Base-by-base conservation (phyloP, 2,329 filamentous ascomycete genomes). In the Aureobasidium pullulans region DNA sequence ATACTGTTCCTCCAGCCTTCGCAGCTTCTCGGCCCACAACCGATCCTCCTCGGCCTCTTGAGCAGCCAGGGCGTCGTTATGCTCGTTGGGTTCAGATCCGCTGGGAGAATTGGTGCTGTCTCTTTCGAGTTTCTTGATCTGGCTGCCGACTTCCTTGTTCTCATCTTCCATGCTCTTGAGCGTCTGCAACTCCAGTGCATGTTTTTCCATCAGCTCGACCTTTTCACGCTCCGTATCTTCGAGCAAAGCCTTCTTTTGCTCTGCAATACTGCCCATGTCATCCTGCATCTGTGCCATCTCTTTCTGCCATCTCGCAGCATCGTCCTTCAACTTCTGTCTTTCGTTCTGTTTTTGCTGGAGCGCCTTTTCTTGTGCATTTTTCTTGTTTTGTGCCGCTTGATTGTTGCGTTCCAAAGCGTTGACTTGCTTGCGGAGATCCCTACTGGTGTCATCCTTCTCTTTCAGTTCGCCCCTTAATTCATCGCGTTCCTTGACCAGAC, bases 381-480 rank as follows among this genome's bases (percentile, higher is more conserved):
- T 89, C 62, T 88, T 87, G 63, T 87, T 89, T 69, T 95, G 88
- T 1, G 89, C 87, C 4, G 85, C 82, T 49, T 90, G 85, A 77
- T 95, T 96, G 64, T 89, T 81, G 57, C 90, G 85, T 71, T 95
- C 90, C 6, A 92, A 84, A 47, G 83, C 84, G 56, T 89, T 86
- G 57, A 95, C 86, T 69, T 93, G 87, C 63, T 87, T 87, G 68
- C 88, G 90, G 57, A 96, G 75, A 68, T 91, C 90, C 46, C 89
- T 86, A 50, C 90, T 96, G 53, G 86, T 88, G 67, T 95, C 90
- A 64, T 97, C 93, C 71, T 95, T 96, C 68, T 96, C 90, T 70
- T 89, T 94, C 57, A 94, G 79, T 19, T 86, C 81, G 62, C 87
- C 86, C 67, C 83, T 86, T 70, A 96, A 85, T 53, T 87, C 82